Percentiles rank a stretch among this genome's conserved stretches.
These are phyloP conservation scores for Leptographium flavum DNA, from an alignment of 2,329 filamentous ascomycete genomes.

Conservation along the genomic window DNA sequence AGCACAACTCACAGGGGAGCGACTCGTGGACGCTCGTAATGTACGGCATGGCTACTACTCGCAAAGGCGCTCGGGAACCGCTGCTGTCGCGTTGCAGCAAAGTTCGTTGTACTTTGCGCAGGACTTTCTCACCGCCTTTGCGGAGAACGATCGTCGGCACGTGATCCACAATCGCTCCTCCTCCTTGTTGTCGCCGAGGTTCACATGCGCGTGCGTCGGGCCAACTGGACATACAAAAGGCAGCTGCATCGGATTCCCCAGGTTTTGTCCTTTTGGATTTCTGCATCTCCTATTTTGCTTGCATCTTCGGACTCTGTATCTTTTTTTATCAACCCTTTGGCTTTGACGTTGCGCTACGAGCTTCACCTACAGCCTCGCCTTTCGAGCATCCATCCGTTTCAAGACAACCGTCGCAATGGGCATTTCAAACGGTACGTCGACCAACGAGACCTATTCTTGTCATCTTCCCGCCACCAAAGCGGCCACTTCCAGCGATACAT, in stretches of 20 bases:
- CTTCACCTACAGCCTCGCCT: neutral
- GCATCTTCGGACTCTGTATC: neutral
- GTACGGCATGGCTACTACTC: constrained; percentile 40
- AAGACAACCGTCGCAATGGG: constrained; percentile 3
- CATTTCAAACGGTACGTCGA: constrained; percentile 9
- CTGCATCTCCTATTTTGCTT: neutral
- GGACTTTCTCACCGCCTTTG: neutral
- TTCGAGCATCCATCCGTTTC: neutral
- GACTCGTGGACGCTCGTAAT: constrained; percentile 62
- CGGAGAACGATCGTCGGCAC: neutral
- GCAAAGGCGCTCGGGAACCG: too few species aligned
- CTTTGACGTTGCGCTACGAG: neutral
- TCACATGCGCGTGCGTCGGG: constrained; percentile 5
- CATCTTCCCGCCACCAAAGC: neutral
- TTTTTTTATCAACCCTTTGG: neutral
- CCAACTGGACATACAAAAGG: neutral
- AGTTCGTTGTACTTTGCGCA: too few species aligned
- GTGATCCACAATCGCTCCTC: neutral
- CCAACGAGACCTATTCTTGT: too few species aligned
- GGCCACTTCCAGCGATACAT: too few species aligned
- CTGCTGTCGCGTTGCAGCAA: too few species aligned
- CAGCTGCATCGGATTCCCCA: neutral
- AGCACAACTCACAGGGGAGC: constrained; percentile 51
- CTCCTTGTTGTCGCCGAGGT: constrained; percentile 4
- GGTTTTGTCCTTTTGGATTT: neutral